These are phyloP conservation scores for Diplogelasinospora grovesii DNA, from an alignment of 495 filamentous ascomycete genomes.

Conservation along the genomic window DNA sequence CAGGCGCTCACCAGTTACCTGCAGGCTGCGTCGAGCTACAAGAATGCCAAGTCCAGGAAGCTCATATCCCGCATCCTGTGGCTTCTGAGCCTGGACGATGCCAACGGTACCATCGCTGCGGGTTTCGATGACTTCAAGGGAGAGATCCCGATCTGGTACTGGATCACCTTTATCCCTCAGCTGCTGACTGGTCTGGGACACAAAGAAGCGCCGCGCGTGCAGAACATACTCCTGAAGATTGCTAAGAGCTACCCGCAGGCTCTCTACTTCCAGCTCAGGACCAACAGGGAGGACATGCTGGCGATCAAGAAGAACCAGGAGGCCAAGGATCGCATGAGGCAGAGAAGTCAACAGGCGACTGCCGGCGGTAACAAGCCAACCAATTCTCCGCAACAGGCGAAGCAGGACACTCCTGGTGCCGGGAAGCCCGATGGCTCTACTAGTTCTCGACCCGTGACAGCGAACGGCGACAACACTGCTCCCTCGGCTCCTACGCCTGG, in stretches of 20 bases:
- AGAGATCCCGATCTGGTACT: conserved; percentile 95
- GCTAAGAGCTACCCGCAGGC: conserved; percentile 93
- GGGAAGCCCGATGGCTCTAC: conserved; percentile 14
- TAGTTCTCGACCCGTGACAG: conserved; percentile 43
- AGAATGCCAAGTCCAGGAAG: conserved; percentile 94
- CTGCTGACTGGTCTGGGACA: conserved; percentile 82
- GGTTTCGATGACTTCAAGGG: conserved; percentile 93
- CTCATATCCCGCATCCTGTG: conserved; percentile 91
- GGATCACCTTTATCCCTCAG: conserved; percentile 98
- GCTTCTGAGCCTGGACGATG: conserved; percentile 90
- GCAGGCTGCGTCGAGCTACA: conserved; percentile 91
- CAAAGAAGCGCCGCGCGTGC: conserved; percentile 80
- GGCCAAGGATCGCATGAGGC: conserved; percentile 49
- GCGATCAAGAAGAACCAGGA: conserved; percentile 85
- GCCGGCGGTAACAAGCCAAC: conserved; percentile 30
- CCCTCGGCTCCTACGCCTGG: no score
- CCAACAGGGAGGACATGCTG: conserved; percentile 89
- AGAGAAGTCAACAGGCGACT: conserved; percentile 7
- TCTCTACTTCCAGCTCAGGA: conserved; percentile 88
- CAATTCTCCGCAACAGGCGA: conserved; percentile 38
- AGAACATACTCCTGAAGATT: conserved; percentile 80
- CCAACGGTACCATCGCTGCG: conserved; percentile 67
- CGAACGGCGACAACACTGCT: conserved; percentile 33
- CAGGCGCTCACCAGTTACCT: conserved; percentile 94
- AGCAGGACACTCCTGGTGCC: conserved; percentile 34